These are phyloP conservation scores for Yamadazyma takamatsuzukensis DNA, from an alignment of 805 yeast species.

Conservation along the genomic window DNA sequence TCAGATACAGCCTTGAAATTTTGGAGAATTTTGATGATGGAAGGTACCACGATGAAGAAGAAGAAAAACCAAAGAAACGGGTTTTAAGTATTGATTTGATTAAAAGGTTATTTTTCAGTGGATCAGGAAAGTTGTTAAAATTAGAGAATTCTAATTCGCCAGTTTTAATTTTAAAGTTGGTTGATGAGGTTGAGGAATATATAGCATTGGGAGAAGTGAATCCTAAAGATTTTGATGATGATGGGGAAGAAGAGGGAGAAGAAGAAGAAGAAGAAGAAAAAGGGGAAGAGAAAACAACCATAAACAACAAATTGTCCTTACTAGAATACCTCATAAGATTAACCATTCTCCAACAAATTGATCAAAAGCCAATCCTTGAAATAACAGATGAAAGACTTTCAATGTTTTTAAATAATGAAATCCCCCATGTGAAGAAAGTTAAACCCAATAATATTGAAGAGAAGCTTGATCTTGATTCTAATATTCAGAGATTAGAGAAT, in stretches of 20 bases:
- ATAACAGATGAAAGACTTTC: constrained; percentile 66
- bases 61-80: constrained; percentile 37
- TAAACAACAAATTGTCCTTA: constrained; percentile 38
- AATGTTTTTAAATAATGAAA: constrained; percentile 59
- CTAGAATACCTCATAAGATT: constrained; percentile 63
- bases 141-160: constrained; percentile 62
- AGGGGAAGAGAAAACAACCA: constrained; percentile 10
- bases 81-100: constrained; percentile 39
- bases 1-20: constrained; percentile 43
- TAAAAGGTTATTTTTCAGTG: constrained; percentile 58
- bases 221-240: constrained; percentile 21
- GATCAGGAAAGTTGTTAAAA: constrained; percentile 62
- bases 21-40: constrained; percentile 65
- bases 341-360: constrained; percentile 56
- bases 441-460: not conserved
- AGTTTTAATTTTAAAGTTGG: constrained; percentile 58
- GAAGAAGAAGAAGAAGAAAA: constrained; percentile 5
- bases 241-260: constrained; percentile 17
- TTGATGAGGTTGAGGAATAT: constrained; percentile 37
- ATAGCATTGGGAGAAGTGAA: constrained; percentile 42
- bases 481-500: constrained; percentile 28
- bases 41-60: constrained; percentile 65
- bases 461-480: constrained; percentile 22
- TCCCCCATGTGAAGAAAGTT: constrained; percentile 2
- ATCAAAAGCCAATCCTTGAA: constrained; percentile 48